phyloP scores from a whole-genome alignment of 2,329 filamentous ascomycete species.

The Pyrenophora tritici-repentis region DNA sequence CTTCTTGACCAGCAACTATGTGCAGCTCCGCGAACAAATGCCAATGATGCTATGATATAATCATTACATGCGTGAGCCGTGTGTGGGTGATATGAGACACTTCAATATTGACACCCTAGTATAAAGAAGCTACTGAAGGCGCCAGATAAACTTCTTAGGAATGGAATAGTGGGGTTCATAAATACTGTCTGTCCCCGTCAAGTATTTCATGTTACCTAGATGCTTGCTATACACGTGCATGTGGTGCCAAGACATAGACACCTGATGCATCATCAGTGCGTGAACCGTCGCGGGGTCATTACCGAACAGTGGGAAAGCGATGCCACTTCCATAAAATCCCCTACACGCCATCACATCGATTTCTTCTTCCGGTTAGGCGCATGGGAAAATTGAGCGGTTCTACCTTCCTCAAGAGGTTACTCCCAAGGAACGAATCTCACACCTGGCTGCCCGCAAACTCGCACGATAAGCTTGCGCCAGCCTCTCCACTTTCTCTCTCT shows the following conservation, averaged over 20 bases:
- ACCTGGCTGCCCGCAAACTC: constrained; percentile 14
- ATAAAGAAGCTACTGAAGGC: no score
- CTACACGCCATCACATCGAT: not conserved
- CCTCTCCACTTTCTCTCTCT: constrained; percentile 18
- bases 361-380: not conserved
- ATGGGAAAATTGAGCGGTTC: constrained; percentile 7
- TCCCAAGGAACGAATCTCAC: constrained; percentile 21
- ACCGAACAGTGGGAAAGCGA: constrained; percentile 16
- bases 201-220: no score
- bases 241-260: constrained; percentile 15
- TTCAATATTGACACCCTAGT: no score
- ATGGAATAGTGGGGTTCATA: no score
- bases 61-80: not conserved
- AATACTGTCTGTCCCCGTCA: no score
- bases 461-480: constrained; percentile 34
- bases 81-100: no score
- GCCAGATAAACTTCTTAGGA: no score
- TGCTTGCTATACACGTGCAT: no score
- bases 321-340: not conserved
- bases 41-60: constrained; percentile 9
- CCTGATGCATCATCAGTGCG: constrained; percentile 13
- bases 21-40: constrained; percentile 6
- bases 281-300: constrained; percentile 22
- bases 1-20: not conserved
- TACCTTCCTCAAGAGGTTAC: constrained; percentile 41